phyloP scores from a whole-genome alignment of 306 rosid genomes.

The Lotus japonicus region DNA sequence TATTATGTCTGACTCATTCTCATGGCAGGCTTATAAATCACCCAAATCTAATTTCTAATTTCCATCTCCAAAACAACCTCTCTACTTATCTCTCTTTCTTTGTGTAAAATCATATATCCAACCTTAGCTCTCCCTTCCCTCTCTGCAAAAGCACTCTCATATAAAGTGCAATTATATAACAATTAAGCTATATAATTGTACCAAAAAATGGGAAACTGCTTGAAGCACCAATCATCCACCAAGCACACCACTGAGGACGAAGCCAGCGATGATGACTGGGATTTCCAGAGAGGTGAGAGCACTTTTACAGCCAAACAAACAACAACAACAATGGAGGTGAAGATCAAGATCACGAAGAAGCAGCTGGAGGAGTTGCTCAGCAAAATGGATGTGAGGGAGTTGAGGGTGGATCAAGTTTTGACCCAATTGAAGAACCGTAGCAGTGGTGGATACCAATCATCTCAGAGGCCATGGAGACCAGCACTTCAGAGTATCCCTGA shows the following conservation, averaged over 20 bases:
- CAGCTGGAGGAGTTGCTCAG: conserved; percentile 59
- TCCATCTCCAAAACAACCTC: no score
- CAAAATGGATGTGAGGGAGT: conserved; percentile 41
- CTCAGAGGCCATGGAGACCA: conserved; percentile 65
- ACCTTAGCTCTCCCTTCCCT: no score
- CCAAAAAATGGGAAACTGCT: conserved; percentile 75
- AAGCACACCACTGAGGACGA: conserved; percentile 34
- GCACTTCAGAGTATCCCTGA: conserved; percentile 85
- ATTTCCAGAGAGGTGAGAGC: background rate
- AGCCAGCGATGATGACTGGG: conserved; percentile 47
- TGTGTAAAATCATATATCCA: no score
- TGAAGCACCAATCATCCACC: conserved; percentile 39
- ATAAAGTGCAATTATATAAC: no score
- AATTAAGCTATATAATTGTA: no score
- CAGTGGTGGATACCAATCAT: conserved; percentile 29
- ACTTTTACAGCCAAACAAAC: background rate
- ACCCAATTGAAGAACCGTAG: conserved; percentile 41
- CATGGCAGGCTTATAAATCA: no score
- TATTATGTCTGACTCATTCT: no score
- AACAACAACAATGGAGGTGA: conserved; percentile 36
- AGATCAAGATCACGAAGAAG: conserved; percentile 83
- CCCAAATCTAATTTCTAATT: no score
- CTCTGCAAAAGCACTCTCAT: no score
- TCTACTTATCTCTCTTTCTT: no score
- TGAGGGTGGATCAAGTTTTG: conserved; percentile 57